Conservation (phyloP, 1,284 basidiomycete genomes). For the Marasmius sp. region DNA sequence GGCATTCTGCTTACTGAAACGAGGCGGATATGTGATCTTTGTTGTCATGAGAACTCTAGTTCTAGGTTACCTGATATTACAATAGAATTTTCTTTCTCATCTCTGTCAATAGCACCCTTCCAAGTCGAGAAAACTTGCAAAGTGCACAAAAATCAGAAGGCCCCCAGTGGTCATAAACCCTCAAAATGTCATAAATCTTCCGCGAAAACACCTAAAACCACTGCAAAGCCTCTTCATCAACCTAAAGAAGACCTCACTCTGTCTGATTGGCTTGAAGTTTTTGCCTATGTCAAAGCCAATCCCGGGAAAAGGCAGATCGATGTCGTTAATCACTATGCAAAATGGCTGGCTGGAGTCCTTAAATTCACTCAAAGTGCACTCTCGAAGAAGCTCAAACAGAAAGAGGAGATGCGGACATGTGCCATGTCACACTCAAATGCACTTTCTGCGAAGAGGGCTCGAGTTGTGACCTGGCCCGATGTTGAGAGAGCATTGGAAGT, state of each 20-base stretch:
- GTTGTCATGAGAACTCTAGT: too few species aligned
- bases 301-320: conserved; percentile 8
- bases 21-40: too few species aligned
- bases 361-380: conserved; percentile 9
- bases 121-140: too few species aligned
- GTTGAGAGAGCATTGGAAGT: conserved; percentile 29
- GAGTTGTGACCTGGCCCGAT: conserved; percentile 25
- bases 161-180: too few species aligned
- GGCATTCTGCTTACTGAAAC: too few species aligned
- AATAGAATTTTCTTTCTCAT: too few species aligned
- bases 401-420: conserved; percentile 2
- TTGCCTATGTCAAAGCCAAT: conserved; percentile 15
- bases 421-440: not conserved
- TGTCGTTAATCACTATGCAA: conserved; percentile 16
- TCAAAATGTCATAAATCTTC: too few species aligned
- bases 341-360: conserved; percentile 7
- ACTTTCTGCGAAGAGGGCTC: conserved; percentile 12
- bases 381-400: not conserved
- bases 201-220: not conserved
- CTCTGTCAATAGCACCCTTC: too few species aligned
- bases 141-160: too few species aligned
- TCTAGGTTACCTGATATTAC: too few species aligned
- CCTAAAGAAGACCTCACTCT: conserved; percentile 13
- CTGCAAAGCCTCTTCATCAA: not conserved
- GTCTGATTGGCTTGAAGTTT: conserved; percentile 17